These are phyloP conservation scores for Diaporthe ampelina DNA, from an alignment of 2,329 filamentous ascomycete genomes.

Conservation along the genomic window DNA sequence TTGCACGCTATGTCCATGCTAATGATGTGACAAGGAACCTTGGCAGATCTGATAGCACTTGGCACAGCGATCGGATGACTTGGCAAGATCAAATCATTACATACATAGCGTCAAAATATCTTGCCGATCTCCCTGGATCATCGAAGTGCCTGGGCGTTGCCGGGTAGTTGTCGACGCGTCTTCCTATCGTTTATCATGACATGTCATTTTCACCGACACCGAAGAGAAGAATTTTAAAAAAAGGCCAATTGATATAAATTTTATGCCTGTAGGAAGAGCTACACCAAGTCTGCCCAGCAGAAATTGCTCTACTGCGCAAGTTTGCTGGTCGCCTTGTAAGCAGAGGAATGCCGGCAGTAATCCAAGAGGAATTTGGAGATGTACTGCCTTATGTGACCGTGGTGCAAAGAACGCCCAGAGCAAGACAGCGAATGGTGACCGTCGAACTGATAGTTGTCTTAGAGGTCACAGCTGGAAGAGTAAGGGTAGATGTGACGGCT, in stretches of 20 bases:
- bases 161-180: too few relatives aligned
- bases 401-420: background rate
- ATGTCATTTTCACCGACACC: background rate
- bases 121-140: too few relatives aligned
- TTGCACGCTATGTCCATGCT: too few relatives aligned
- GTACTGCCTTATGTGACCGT: background rate
- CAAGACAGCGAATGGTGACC: background rate
- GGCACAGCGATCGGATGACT: too few relatives aligned
- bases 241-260: background rate
- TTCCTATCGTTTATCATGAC: too few relatives aligned
- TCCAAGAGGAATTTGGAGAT: background rate
- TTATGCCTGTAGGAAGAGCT: background rate
- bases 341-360: background rate
- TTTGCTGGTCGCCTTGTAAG: background rate
- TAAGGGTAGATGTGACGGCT: background rate
- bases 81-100: too few relatives aligned
- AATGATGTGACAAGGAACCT: too few relatives aligned
- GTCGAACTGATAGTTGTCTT: background rate
- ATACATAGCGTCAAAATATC: too few relatives aligned
- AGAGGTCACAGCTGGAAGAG: background rate
- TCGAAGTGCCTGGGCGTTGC: too few relatives aligned
- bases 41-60: too few relatives aligned
- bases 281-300: background rate
- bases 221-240: background rate
- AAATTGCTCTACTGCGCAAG: background rate